These are phyloP conservation scores for Cercophora scortea DNA, from an alignment of 495 filamentous ascomycete genomes.

Conservation along the genomic window DNA sequence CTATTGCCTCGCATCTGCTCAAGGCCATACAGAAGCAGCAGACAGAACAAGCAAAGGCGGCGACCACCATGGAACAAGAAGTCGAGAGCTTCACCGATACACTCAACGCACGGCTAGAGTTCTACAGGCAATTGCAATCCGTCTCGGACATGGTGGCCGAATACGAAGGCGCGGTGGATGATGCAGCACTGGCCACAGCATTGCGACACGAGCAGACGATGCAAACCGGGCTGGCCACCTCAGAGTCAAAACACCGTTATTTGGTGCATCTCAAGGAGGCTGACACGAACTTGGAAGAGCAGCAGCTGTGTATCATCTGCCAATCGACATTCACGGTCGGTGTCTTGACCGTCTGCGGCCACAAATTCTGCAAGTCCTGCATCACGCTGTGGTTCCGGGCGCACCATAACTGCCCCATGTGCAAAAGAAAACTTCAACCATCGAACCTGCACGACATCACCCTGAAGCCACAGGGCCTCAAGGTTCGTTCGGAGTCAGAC, in stretches of 20 bases:
- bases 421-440: conserved; percentile 55
- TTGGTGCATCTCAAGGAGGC: conserved; percentile 39
- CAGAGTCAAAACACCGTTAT: conserved; percentile 66
- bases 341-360: conserved; percentile 82
- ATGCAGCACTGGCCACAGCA: conserved; percentile 17
- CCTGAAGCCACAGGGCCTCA: conserved; percentile 65
- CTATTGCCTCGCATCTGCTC: conserved; percentile 47
- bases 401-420: conserved; percentile 63
- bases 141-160: conserved; percentile 80
- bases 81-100: conserved; percentile 65
- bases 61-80: conserved; percentile 57
- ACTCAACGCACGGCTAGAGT: conserved; percentile 78
- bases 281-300: conserved; percentile 49
- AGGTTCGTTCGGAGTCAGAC: conserved; percentile 55
- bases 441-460: conserved; percentile 75
- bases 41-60: conserved; percentile 56
- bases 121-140: conserved; percentile 79
- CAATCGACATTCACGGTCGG: conserved; percentile 64
- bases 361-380: conserved; percentile 84
- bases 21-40: conserved; percentile 52
- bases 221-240: conserved; percentile 46
- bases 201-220: conserved; percentile 39
- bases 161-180: conserved; percentile 43
- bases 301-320: conserved; percentile 74
- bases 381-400: conserved; percentile 64